A percentile compares a stretch with the other conserved stretches of the same genome.
phyloP scores from a whole-genome alignment of 2,329 filamentous ascomycete species.

The Annulohypoxylon truncatum region DNA sequence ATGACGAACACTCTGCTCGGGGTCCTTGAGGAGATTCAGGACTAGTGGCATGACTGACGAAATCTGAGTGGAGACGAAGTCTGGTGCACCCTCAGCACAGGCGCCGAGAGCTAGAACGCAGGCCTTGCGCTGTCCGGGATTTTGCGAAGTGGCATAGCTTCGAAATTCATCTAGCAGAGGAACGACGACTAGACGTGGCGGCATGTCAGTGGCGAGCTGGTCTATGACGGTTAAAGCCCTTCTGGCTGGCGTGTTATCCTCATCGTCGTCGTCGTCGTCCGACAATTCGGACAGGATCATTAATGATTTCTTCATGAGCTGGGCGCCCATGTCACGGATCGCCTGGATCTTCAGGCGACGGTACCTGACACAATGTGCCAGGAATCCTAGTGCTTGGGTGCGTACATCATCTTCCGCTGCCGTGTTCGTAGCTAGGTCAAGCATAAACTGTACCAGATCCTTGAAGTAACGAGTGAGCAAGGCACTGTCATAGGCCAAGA shows the following conservation, averaged over 20 bases:
- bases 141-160: conserved; percentile 78
- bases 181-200: conserved; percentile 93
- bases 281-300: conserved; percentile 91
- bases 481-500: conserved; percentile 88
- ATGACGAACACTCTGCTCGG: conserved; percentile 85
- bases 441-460: conserved; percentile 93
- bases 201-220: conserved; percentile 86
- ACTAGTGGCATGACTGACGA: conserved; percentile 86
- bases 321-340: conserved; percentile 83
- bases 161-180: conserved; percentile 89
- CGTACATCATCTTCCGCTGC: conserved; percentile 85
- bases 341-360: conserved; percentile 95
- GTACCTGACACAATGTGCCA: conserved; percentile 92
- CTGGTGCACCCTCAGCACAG: conserved; percentile 94
- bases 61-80: conserved; percentile 96
- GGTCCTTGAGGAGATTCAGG: conserved; percentile 83
- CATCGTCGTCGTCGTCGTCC: conserved; percentile 81
- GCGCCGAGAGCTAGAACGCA: conserved; percentile 93
- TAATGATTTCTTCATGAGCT: conserved; percentile 87
- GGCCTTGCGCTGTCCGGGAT: conserved; percentile 86
- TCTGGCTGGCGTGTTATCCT: conserved; percentile 86
- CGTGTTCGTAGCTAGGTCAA: conserved; percentile 82
- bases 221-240: conserved; percentile 90
- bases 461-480: conserved; percentile 87
- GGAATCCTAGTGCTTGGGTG: conserved; percentile 90